A percentile compares a stretch with the other conserved stretches of the same genome.
These are phyloP conservation scores for Tritrichomonas musculus DNA, from an alignment of 208 protist genomes.

Conservation along the genomic window DNA sequence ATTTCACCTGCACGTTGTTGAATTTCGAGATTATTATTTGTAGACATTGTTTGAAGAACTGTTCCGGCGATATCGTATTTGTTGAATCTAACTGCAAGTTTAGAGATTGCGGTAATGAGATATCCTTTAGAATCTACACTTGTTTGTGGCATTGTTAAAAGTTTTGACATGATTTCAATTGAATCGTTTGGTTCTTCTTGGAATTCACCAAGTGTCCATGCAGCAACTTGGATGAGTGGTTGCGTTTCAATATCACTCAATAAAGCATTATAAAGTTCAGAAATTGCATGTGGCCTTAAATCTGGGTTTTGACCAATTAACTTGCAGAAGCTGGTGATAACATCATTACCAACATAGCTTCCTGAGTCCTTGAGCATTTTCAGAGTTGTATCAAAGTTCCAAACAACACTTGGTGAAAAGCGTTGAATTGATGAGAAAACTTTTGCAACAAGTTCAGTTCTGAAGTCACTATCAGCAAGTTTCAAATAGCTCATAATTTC, in stretches of 20 bases:
- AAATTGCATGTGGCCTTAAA: background rate
- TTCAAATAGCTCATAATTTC: background rate
- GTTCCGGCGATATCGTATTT: too few relatives aligned
- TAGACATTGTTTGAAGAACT: background rate
- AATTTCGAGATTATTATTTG: background rate
- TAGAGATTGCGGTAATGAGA: background rate
- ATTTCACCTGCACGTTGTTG: conserved; percentile 25
- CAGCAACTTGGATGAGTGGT: background rate
- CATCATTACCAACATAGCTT: conserved; percentile 7
- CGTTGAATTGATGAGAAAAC: background rate
- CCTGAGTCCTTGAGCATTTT: background rate
- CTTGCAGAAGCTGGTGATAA: background rate
- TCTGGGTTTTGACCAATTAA: background rate
- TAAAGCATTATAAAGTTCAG: background rate
- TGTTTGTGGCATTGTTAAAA: conserved; percentile 20
- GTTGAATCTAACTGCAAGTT: background rate
- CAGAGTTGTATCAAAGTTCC: background rate
- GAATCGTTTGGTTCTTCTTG: background rate
- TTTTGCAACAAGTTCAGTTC: conserved; percentile 21
- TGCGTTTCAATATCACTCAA: background rate
- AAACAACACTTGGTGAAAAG: background rate
- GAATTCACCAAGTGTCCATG: background rate
- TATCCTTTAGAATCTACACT: background rate
- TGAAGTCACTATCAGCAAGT: background rate
- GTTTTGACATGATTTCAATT: background rate